phyloP scores from a whole-genome alignment of 768 basidiomycete species.

The Cyclocybe cylindracea region DNA sequence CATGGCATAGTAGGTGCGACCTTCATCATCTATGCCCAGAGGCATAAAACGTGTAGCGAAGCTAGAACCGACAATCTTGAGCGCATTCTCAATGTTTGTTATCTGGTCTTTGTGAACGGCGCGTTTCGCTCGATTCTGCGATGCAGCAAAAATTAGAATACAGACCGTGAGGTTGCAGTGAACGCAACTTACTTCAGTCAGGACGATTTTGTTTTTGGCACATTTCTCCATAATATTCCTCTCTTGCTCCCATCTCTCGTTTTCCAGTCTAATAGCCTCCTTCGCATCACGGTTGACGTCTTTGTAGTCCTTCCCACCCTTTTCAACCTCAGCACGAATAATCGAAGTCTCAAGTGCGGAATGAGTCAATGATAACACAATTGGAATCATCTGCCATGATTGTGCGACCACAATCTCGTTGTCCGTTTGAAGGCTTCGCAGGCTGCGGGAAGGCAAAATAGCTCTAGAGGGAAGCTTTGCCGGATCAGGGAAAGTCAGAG shows the following conservation, averaged over 20 bases:
- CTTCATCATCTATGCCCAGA: conserved; percentile 70
- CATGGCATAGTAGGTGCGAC: conserved; percentile 67
- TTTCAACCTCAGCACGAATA: conserved; percentile 63
- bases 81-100: conserved; percentile 51
- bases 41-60: conserved; percentile 55
- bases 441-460: conserved; percentile 47
- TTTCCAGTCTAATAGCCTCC: conserved; percentile 57
- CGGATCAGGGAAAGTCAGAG: conserved; percentile 56
- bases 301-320: conserved; percentile 54
- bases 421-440: conserved; percentile 45
- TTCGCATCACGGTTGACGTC: conserved; percentile 50
- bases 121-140: conserved; percentile 44
- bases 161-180: neutral
- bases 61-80: conserved; percentile 47
- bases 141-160: neutral
- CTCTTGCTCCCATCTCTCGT: conserved; percentile 56
- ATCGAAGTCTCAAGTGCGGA: conserved; percentile 43
- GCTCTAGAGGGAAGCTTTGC: conserved; percentile 46
- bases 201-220: conserved; percentile 21
- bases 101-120: conserved; percentile 51
- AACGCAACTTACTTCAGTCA: conserved; percentile 24
- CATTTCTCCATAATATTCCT: conserved; percentile 32
- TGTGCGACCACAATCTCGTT: conserved; percentile 29
- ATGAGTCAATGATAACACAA: conserved; percentile 61
- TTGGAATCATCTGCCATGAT: conserved; percentile 69